Base-by-base conservation (phyloP, 768 basidiomycete species). In the Kondoa malvinella region DNA sequence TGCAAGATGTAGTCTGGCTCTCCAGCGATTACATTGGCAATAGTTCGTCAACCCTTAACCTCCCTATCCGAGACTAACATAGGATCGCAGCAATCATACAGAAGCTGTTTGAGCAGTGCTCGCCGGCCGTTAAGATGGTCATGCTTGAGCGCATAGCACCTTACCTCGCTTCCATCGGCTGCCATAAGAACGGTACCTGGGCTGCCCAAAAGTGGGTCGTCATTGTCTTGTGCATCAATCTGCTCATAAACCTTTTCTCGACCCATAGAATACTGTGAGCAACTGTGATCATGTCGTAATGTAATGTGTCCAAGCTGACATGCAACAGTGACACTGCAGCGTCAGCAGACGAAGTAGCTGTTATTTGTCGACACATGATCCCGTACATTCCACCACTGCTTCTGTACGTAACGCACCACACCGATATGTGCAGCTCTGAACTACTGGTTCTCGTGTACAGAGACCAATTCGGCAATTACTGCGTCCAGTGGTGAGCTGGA, bases 181-280 rank as follows among this genome's bases (percentile, higher is more conserved):
- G 15, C 40, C 95, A 99, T 81, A 97, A 97, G 81, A 97, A 99
- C 72, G 95, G 95, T 31, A 99, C 95, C 0, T 97, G 95, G 95
- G 94, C 94, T 1, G 92, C 92, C 1, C 95, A 99, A 78, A 97
- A 96, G 82, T 68, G 25, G 34, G 66, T 50, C 8, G 27, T 14
- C 58, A 4, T 60, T 31, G 4, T 31, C 31, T 65, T 14, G 34
- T 56, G n/a, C n/a, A n/a, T n/a, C n/a, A n/a, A n/a, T n/a, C n/a
- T n/a, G n/a, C n/a, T n/a, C n/a, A 29, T 34, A 30, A 34, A 4
- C 17, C 50, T 2, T 32, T 15, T 2, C 15, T 30, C 16, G 50
- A 31, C 12, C 58, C 12, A 31, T 12, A 67, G 32, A 27, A 34
- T 33, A 31, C 34, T 67, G 63, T 63, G 26, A 12, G 32, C 50